A percentile compares a stretch with the other conserved stretches of the same genome.
These are phyloP conservation scores for Candida quercuum DNA, from an alignment of 805 yeast species.

Conservation along the genomic window DNA sequence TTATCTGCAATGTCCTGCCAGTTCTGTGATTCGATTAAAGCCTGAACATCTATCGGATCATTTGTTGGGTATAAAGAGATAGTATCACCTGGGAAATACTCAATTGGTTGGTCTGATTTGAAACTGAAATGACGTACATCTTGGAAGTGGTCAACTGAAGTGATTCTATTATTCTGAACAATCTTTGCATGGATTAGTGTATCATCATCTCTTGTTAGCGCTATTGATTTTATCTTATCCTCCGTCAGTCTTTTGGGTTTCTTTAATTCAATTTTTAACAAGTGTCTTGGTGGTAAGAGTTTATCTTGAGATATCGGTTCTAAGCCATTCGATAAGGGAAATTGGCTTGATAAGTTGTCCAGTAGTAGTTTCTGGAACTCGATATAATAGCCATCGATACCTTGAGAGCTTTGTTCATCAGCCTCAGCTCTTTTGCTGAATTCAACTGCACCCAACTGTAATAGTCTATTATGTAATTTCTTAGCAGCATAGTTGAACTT, in stretches of 20 bases:
- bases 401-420: constrained; percentile 78
- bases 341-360: constrained; percentile 25
- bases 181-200: constrained; percentile 39
- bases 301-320: constrained; percentile 28
- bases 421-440: constrained; percentile 76
- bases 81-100: constrained; percentile 76
- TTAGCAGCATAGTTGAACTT: constrained; percentile 83
- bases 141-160: constrained; percentile 74
- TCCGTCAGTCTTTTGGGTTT: constrained; percentile 28
- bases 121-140: constrained; percentile 65
- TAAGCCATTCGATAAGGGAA: constrained; percentile 30
- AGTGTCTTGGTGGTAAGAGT: constrained; percentile 34
- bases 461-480: constrained; percentile 71
- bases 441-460: constrained; percentile 78
- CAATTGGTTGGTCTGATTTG: constrained; percentile 15
- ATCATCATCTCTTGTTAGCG: constrained; percentile 26
- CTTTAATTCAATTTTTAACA: constrained; percentile 22
- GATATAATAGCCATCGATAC: constrained; percentile 67
- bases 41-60: constrained; percentile 54
- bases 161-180: constrained; percentile 50
- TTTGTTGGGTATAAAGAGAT: constrained; percentile 73
- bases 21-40: constrained; percentile 59
- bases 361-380: constrained; percentile 63
- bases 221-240: constrained; percentile 21
- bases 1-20: constrained; percentile 72